Evolutionary conservation across 306 rosid genomes (phyloP), one percentile per base, ranked within the genome.

Genomic region (Cucurbita pepo): DNA sequence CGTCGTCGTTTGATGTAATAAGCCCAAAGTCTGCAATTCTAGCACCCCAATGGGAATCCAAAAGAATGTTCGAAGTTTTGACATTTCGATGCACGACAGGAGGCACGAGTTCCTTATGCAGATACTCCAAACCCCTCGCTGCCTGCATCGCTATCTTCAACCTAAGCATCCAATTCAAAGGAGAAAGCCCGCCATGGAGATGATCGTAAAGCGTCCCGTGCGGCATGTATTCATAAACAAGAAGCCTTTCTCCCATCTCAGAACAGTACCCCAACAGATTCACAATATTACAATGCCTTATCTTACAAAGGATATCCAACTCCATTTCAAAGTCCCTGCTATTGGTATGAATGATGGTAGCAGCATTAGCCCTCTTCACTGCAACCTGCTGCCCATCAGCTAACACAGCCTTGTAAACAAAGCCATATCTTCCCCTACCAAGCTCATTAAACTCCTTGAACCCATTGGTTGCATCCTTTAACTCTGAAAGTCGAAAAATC

Each of bases 161-260:
- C 73, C 99, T 75, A 19, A 91, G 76, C 70, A 60, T 79, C 99
- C 98, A 94, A 70, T 78, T 87, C 30, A 91, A 88, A 9, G 96
- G 91, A 63, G 96, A 89, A 76, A 94, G 88, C 4, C 98, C 98
- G 45, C 98, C 92, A 4, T 94, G 98, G 56, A 94, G 90, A 67
- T 89, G 98, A 44, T 94, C 95, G 36, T 81, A 82, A 51, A 94
- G 98, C 8, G 98, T 94, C 12, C 97, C 97, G 25, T 86, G 92
- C 45, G 96, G 90, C 97, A 94, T 94, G 43, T 83, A 94, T 81
- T 94, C 97, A 22, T 91, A 91, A 41, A 91, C 95, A 4, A 94
- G 96, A 70, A 94, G 76, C 79, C 98, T 87, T 78, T 94, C 98
- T 1, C 98, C 98, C 98, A 94, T 94, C 79, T 94, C 98, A 4